Conservation (phyloP, 2,329 filamentous ascomycete species). For the Amesomyces nigricolor region DNA sequence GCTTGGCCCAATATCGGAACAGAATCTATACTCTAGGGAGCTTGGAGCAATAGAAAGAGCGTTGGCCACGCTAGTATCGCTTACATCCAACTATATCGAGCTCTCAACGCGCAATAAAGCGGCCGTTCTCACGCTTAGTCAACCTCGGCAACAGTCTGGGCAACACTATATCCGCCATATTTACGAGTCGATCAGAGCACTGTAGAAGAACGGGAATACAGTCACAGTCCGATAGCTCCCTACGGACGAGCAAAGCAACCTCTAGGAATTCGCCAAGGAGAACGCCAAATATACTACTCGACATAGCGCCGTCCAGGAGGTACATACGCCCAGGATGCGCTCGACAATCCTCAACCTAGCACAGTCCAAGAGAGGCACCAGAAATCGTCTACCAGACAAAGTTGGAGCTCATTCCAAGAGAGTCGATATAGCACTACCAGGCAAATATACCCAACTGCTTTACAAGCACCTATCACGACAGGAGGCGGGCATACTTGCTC, state of each 20-base stretch:
- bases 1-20: too few species aligned
- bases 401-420: slow-evolving; percentile 9
- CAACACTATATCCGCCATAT: neutral
- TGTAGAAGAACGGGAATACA: neutral
- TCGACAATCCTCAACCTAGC: slow-evolving; percentile 10
- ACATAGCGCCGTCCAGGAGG: neutral
- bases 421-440: slow-evolving; percentile 11
- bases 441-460: slow-evolving; percentile 10
- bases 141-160: neutral
- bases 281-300: neutral
- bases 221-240: neutral
- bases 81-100: neutral
- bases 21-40: neutral
- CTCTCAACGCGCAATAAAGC: slow-evolving; percentile 3
- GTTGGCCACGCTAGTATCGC: neutral
- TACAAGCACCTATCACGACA: slow-evolving; percentile 7
- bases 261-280: neutral
- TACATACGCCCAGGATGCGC: neutral
- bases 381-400: slow-evolving; percentile 1
- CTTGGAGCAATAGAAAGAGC: neutral
- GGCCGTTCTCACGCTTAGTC: neutral
- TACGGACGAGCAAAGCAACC: neutral
- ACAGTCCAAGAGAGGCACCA: slow-evolving; percentile 5
- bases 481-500: slow-evolving; percentile 5
- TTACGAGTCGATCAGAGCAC: neutral